These are phyloP conservation scores for Gastrolobium villosum DNA, from an alignment of 306 rosid species.

Conservation along the genomic window DNA sequence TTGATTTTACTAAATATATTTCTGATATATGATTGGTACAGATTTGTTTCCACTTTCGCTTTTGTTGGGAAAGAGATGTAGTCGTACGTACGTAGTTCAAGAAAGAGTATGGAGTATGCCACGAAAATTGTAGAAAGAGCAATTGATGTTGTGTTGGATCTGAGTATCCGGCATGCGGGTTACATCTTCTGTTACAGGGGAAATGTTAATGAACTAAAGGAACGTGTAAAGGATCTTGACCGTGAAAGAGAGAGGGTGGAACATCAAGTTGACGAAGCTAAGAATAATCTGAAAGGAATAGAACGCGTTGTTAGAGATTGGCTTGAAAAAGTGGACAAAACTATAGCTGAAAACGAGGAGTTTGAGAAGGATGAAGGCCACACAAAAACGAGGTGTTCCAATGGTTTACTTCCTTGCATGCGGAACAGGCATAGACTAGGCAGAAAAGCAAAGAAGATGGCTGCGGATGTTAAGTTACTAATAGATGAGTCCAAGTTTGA, in stretches of 20 bases:
- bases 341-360: neutral
- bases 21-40: too few species aligned
- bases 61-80: neutral
- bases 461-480: neutral
- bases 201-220: neutral
- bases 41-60: neutral
- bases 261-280: neutral
- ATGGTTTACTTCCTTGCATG: too few species aligned
- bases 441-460: constrained; percentile 25
- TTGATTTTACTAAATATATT: too few species aligned
- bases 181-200: neutral
- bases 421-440: constrained; percentile 38
- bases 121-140: neutral
- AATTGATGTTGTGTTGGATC: neutral
- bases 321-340: neutral
- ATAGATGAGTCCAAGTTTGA: neutral
- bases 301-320: neutral
- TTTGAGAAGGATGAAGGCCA: neutral
- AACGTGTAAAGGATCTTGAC: neutral
- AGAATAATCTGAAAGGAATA: neutral
- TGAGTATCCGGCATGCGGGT: neutral
- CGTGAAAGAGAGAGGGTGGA: neutral
- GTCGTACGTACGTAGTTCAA: neutral
- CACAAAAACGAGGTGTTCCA: neutral
- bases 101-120: neutral